Percentiles rank a stretch among this genome's conserved stretches.
Conservation (phyloP, 2,329 filamentous ascomycete genomes). For the Beauveria sp. region DNA sequence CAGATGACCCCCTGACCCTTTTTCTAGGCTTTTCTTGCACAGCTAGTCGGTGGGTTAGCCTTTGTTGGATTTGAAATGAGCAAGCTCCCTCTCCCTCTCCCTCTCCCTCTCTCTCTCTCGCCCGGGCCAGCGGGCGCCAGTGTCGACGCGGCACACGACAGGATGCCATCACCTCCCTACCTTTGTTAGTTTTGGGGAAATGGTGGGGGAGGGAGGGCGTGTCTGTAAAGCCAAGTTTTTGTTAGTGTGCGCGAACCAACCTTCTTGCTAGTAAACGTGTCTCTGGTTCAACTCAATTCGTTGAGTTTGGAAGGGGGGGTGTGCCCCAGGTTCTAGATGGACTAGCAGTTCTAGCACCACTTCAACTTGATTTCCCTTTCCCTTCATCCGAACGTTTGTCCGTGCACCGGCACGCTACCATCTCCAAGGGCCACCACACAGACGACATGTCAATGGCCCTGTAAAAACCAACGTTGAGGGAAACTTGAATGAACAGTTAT, state of each 20-base stretch:
- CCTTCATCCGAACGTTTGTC: conserved; percentile 8
- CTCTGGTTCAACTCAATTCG: neutral
- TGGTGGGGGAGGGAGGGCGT: neutral
- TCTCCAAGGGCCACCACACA: neutral
- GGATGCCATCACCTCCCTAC: neutral
- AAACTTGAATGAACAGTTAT: neutral
- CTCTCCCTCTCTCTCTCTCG: neutral
- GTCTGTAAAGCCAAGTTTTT: neutral
- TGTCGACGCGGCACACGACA: neutral
- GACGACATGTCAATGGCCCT: neutral
- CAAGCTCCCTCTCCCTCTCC: neutral
- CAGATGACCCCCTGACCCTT: neutral
- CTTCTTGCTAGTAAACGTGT: neutral
- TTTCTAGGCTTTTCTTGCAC: neutral
- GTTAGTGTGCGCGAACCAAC: neutral
- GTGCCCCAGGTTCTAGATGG: too few species aligned
- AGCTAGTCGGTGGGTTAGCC: neutral
- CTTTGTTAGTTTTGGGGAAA: neutral
- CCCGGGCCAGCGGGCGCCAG: neutral
- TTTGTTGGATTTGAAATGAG: neutral
- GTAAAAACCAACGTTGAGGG: neutral
- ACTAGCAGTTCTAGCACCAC: neutral
- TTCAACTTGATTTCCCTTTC: neutral
- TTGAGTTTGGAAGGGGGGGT: neutral
- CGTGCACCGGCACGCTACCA: neutral